Conservation (phyloP, 2,329 filamentous ascomycete species). For the Dactylellina cionopaga region DNA sequence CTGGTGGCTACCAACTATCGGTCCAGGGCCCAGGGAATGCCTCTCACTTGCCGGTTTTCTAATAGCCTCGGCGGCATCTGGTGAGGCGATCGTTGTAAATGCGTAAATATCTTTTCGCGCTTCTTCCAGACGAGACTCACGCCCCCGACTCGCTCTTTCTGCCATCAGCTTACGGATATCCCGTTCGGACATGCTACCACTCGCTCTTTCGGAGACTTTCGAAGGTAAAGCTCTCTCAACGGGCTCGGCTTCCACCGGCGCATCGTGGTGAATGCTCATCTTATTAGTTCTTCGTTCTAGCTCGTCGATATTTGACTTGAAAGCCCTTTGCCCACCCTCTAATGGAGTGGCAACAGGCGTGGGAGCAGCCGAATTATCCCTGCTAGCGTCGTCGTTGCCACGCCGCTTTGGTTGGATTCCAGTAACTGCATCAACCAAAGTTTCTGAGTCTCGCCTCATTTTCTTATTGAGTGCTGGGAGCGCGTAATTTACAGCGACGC, state of each 20-base stretch:
- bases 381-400: conserved; percentile 63
- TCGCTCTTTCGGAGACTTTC: conserved; percentile 11
- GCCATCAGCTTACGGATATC: conserved; percentile 38
- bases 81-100: conserved; percentile 24
- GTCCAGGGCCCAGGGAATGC: background rate
- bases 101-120: conserved; percentile 37
- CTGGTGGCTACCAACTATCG: conserved; percentile 20
- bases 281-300: conserved; percentile 30
- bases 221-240: background rate
- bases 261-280: conserved; percentile 46
- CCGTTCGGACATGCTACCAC: conserved; percentile 18
- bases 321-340: conserved; percentile 1
- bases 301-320: conserved; percentile 31
- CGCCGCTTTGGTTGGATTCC: conserved; percentile 59
- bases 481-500: conserved; percentile 79
- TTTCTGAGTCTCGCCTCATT: conserved; percentile 82
- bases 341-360: conserved; percentile 40
- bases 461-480: conserved; percentile 84
- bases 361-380: conserved; percentile 20
- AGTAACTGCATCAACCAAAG: conserved; percentile 77
- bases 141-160: conserved; percentile 12
- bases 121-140: conserved; percentile 20
- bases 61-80: conserved; percentile 9
- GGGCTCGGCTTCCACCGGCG: background rate
- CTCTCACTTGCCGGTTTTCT: conserved; percentile 18